Base-by-base conservation (phyloP, 2,329 filamentous ascomycete species). In the Penicillium hesseltinei region DNA sequence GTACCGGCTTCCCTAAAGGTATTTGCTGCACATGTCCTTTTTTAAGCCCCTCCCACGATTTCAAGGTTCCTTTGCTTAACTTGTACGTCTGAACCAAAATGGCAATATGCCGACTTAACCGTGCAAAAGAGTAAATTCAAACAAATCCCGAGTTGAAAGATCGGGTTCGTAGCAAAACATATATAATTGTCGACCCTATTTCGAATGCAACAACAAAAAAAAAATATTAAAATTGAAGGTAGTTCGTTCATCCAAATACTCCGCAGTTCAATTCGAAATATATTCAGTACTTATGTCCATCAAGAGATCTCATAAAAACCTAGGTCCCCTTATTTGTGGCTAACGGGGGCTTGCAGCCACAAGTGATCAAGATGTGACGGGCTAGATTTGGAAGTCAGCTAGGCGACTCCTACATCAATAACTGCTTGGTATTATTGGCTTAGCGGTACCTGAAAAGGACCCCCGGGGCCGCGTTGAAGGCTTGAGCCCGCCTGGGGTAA, bases 401-500 rank as follows among this genome's bases (percentile, higher is more conserved):
- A 49, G 39, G 31, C 21, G 29, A 49, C 19, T 21, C 38, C 42
- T 23, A 13, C 31, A 51, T 29, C 29, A 44, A 43, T 51, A 31
- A 55, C 39, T 42, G 46, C 46, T 27, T 44, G n/a, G 33, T 36
- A 25, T 43, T n/a, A 55, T 51, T 55, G 38, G 39, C 9, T 36
- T 21, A 17, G 7, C 44, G 35, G 53, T 55, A 43, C 52, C 45
- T 55, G 53, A 51, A 43, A n/a, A n/a, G 19, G 49, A 36, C 29
- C 40, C 21, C 15, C 21, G 15, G 42, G 42, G 17, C 45, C 38
- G 36, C 17, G 31, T 27, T 27, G 17, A 55, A 44, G 46, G 46
- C 46, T 51, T 55, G 45, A 55, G 53, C 25, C 39, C 21, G 31
- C 29, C 50, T 52, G 42, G 51, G 51, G 40, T 46, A 53, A 27